Evolutionary conservation across 2,329 filamentous ascomycete species (phyloP), one percentile per base, ranked within the genome.

Genomic region (Elsinoe perseae): DNA sequence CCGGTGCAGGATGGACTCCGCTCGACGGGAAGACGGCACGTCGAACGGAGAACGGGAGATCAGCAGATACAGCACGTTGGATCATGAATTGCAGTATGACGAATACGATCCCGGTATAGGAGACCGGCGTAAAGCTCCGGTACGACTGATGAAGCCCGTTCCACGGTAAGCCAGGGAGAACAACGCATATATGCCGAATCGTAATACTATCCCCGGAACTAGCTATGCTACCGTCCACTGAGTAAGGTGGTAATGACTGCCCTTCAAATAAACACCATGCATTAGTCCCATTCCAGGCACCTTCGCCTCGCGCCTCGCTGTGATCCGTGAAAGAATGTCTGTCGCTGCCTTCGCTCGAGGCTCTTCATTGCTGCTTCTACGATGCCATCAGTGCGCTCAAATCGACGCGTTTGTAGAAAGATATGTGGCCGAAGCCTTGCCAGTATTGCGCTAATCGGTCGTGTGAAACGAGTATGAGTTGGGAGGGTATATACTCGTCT

Each of bases 381-480:
- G 40, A 25, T 30, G 8, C 5, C 59, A 64, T 61, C 54, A 70
- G 57, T 14, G 62, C 65, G 54, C 76, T 73, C 40, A 78, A 58
- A 56, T 77, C 68, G 1, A 78, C 74, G 1, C 75, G 67, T 59
- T 75, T 67, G 57, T 76, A 77, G 57, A 75, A 77, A 0, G 69
- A 73, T 10, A 78, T 74, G 60, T 77, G 75, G 1, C 73, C 74
- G 62, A 77, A 77, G 0, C 70, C 71, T 50, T 87, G 74, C 91
- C 91, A 96, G 66, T 89, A 86, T 66, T 92, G 88, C 2, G 89
- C 91, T 56, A 96, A 68, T 38, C 80, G 77, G 65, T 95, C 77
- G n/a, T 83, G 80, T 1, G 86, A 90, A 36, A 95, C 78, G 32
- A 96, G 77, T 50, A 95, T 83, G 20, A 96, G 77, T 62, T 91